A percentile compares a stretch with the other conserved stretches of the same genome.
These are phyloP conservation scores for Strobilomyces dryophilus DNA, from an alignment of 768 basidiomycete genomes.

Conservation along the genomic window DNA sequence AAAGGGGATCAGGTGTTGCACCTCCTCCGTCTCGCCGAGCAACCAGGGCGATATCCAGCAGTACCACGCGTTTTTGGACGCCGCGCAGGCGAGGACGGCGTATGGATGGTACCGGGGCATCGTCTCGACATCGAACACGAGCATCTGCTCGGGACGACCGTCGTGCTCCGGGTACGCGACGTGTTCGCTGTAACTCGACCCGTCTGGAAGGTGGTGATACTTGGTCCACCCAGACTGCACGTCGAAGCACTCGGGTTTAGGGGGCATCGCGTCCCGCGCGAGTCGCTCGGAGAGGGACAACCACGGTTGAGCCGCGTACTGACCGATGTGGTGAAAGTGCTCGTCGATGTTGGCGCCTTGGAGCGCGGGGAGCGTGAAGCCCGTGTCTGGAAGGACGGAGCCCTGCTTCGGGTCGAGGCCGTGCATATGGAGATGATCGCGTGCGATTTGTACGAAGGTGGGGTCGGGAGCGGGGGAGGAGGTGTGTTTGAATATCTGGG, in stretches of 20 bases:
- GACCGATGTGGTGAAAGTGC: conserved; percentile 84
- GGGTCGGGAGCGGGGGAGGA: conserved; percentile 59
- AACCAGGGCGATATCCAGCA: conserved; percentile 96
- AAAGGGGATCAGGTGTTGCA: conserved; percentile 69
- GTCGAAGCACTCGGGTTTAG: conserved; percentile 52
- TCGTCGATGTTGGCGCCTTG: conserved; percentile 79
- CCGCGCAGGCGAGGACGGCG: conserved; percentile 87
- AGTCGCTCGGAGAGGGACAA: conserved; percentile 62
- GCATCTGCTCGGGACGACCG: conserved; percentile 62
- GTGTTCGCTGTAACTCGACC: conserved; percentile 69
- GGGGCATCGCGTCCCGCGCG: conserved; percentile 50
- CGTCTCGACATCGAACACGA: conserved; percentile 93
- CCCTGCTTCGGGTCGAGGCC: conserved; percentile 76
- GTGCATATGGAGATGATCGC: conserved; percentile 76
- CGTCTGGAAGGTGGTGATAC: conserved; percentile 68
- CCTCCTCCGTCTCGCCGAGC: conserved; percentile 54
- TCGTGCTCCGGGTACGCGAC: conserved; percentile 65
- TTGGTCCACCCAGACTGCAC: conserved; percentile 84
- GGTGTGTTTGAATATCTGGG: conserved; percentile 74
- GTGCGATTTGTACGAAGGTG: conserved; percentile 68
- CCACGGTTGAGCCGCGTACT: conserved; percentile 70
- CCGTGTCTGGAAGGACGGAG: conserved; percentile 73
- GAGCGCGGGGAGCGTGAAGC: conserved; percentile 79
- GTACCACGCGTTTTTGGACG: conserved; percentile 84
- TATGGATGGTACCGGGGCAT: conserved; percentile 79